Conservation (phyloP, 106 monocot species). For the Triglochin maritima region DNA sequence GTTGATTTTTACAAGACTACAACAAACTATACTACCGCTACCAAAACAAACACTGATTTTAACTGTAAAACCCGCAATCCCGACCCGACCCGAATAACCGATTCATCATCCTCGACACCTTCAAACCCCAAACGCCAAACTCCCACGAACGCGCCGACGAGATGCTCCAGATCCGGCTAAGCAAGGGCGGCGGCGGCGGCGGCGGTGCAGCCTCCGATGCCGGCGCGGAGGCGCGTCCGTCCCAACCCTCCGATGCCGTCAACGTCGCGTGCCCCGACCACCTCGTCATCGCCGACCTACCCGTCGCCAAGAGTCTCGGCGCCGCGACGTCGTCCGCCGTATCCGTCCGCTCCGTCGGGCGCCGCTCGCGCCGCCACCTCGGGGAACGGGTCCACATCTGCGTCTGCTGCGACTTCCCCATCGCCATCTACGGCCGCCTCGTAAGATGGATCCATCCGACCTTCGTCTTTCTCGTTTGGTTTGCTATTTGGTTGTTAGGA, state of each 20-base stretch:
- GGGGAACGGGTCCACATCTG: conserved; percentile 72
- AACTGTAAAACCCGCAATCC: no score
- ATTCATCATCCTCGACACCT: no score
- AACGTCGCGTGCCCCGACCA: conserved; percentile 80
- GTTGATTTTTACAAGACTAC: no score
- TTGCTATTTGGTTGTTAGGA: no score
- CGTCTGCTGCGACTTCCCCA: conserved; percentile 59
- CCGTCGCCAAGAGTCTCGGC: conserved; percentile 77
- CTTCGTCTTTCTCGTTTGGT: neutral
- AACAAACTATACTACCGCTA: no score
- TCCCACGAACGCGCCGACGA: neutral
- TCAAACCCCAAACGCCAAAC: no score
- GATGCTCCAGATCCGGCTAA: conserved; percentile 88
- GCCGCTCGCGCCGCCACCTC: conserved; percentile 43
- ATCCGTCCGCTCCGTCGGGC: conserved; percentile 38
- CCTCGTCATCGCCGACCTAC: conserved; percentile 65
- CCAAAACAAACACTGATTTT: no score
- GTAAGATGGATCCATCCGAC: conserved; percentile 15
- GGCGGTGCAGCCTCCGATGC: conserved; percentile 9
- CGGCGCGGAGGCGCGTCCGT: conserved; percentile 7
- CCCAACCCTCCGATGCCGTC: conserved; percentile 37
- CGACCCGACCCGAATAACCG: no score
- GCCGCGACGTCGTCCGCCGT: conserved; percentile 30
- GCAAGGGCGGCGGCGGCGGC: conserved; percentile 38
- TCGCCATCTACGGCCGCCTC: conserved; percentile 68